These are phyloP conservation scores for Annulohypoxylon truncatum DNA, from an alignment of 2,329 filamentous ascomycete genomes.

Conservation along the genomic window DNA sequence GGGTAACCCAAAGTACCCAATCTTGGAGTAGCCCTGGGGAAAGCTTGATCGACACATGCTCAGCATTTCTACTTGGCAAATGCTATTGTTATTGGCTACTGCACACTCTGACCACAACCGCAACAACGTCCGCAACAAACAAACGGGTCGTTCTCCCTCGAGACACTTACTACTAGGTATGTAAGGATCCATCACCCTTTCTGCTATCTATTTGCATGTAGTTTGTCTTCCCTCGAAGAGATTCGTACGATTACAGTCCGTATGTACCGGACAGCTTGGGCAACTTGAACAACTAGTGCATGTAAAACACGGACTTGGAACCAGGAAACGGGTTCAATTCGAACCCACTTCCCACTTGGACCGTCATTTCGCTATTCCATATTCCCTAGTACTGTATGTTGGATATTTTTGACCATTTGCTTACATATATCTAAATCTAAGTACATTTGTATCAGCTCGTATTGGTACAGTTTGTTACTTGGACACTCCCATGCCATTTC, in stretches of 20 bases:
- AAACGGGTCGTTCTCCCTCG: background rate
- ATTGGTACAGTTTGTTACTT: background rate
- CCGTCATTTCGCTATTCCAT: background rate
- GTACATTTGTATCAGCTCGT: background rate
- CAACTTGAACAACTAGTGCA: background rate
- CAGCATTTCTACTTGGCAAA: slow-evolving; percentile 1
- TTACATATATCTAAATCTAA: background rate
- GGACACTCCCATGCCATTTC: background rate
- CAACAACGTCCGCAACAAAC: background rate
- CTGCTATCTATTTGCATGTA: too few species aligned
- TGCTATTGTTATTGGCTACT: background rate
- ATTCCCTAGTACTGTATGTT: background rate
- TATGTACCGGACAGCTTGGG: background rate
- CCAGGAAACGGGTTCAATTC: background rate
- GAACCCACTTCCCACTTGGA: background rate
- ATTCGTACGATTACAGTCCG: background rate
- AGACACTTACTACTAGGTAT: background rate
- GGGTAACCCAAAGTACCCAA: too few species aligned
- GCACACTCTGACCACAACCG: background rate
- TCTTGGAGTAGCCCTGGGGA: background rate
- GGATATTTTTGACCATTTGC: background rate
- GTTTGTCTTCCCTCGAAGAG: background rate
- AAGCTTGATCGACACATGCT: slow-evolving; percentile 4
- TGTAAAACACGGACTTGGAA: slow-evolving; percentile 1
- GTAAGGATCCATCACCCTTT: background rate